Conservation (phyloP, 257 asterid genomes). For the Solanum ossicruentum region DNA sequence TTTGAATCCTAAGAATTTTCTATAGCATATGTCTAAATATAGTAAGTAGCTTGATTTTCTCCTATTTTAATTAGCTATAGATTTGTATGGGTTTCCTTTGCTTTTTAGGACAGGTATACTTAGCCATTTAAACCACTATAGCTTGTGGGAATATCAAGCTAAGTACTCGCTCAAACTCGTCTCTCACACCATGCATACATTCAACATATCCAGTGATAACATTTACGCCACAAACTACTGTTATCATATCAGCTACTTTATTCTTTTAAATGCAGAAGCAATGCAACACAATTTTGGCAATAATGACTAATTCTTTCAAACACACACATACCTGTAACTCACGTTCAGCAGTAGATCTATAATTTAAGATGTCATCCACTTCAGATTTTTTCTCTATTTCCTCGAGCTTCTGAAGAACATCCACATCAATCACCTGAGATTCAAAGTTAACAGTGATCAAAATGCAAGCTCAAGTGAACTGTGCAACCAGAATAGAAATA, state of each 20-base stretch:
- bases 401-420: constrained; percentile 62
- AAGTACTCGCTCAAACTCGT: no score
- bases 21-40: no score
- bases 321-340: constrained; percentile 49
- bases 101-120: no score
- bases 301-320: not conserved
- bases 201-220: not conserved
- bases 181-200: not conserved
- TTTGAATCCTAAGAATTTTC: no score
- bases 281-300: not conserved
- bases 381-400: constrained; percentile 82
- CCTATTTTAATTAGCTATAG: no score
- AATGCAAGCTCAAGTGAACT: not conserved
- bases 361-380: constrained; percentile 69
- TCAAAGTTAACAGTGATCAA: not conserved
- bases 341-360: constrained; percentile 79
- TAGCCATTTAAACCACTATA: no score
- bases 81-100: no score
- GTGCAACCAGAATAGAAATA: not conserved
- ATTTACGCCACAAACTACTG: not conserved
- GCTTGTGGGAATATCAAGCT: no score
- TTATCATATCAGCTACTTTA: not conserved
- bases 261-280: not conserved
- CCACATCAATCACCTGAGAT: constrained; percentile 54
- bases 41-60: no score